These are phyloP conservation scores for Apostasia ramifera DNA, from an alignment of 106 monocot species.

Conservation along the genomic window DNA sequence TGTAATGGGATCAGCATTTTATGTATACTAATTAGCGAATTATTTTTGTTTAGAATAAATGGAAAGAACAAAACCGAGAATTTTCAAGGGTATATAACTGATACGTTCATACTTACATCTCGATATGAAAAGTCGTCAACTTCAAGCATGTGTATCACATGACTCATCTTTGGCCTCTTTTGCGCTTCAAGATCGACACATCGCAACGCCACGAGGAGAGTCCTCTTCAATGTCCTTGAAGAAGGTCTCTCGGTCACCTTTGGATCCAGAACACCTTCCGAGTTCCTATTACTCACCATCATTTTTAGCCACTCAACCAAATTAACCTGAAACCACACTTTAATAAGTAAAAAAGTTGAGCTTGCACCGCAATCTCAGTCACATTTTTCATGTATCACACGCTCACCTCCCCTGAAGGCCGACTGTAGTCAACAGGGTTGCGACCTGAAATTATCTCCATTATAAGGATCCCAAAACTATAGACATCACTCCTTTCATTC, in stretches of 20 bases:
- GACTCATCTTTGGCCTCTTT: constrained; percentile 87
- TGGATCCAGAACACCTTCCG: constrained; percentile 84
- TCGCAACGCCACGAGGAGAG: constrained; percentile 65
- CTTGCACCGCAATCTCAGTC: neutral
- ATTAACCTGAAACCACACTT: constrained; percentile 54
- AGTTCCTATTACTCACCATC: constrained; percentile 75
- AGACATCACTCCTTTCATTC: constrained; percentile 88
- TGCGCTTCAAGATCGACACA: constrained; percentile 85
- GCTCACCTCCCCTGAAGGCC: constrained; percentile 74
- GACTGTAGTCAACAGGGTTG: constrained; percentile 75
- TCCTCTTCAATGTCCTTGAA: constrained; percentile 66
- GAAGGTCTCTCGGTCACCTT: constrained; percentile 68
- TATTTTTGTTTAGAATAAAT: neutral
- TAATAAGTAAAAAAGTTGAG: neutral
- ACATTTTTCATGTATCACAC: neutral
- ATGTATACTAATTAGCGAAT: neutral
- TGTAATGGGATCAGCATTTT: neutral
- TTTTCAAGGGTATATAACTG: neutral
- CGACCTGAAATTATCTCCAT: constrained; percentile 93
- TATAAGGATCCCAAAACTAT: constrained; percentile 90
- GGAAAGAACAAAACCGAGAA: neutral
- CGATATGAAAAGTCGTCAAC: constrained; percentile 84
- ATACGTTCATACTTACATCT: constrained; percentile 41
- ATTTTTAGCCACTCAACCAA: constrained; percentile 82
- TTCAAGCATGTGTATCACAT: constrained; percentile 91